Evolutionary conservation across 345 rosid species (phyloP).

Genomic region (Lepidium aucheri): DNA sequence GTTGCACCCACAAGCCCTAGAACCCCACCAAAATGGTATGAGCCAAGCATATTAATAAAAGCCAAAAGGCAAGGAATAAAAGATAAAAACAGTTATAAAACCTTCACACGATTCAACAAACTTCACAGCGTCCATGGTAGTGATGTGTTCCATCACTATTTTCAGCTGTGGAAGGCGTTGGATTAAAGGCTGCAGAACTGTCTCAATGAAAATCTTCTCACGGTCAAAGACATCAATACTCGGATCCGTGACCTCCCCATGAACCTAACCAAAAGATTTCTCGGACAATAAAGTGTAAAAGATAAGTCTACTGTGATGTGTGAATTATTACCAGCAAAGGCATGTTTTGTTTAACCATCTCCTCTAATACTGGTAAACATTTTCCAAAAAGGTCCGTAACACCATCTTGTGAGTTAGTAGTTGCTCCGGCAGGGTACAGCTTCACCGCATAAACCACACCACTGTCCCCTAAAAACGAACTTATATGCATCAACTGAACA

Average conservation of each 20-base stretch:
- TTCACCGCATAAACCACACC: constrained; percentile 88
- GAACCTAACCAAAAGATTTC: constrained; percentile 48
- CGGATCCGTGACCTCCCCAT: constrained; percentile 93
- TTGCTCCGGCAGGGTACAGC: constrained; percentile 95
- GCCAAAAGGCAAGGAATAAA: not conserved
- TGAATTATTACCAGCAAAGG: constrained; percentile 61
- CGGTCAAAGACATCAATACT: constrained; percentile 82
- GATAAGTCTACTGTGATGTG: not conserved
- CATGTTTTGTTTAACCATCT: constrained; percentile 76
- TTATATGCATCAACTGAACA: not conserved
- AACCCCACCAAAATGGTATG: not conserved
- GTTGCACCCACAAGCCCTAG: constrained; percentile 79
- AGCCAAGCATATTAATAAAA: not conserved
- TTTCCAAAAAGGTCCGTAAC: constrained; percentile 89
- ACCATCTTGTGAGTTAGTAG: constrained; percentile 94
- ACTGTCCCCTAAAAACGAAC: constrained; percentile 44
- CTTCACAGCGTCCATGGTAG: constrained; percentile 75
- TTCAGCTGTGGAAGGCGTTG: constrained; percentile 64
- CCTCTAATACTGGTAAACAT: constrained; percentile 83
- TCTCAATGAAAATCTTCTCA: constrained; percentile 78
- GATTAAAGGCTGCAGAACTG: constrained; percentile 63
- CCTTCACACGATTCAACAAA: constrained; percentile 90
- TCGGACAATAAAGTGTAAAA: not conserved
- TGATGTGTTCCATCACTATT: constrained; percentile 91
- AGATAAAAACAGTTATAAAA: constrained; percentile 9